phyloP scores from a whole-genome alignment of 179 eudicot genomes.

The Amaranthus tricolor region DNA sequence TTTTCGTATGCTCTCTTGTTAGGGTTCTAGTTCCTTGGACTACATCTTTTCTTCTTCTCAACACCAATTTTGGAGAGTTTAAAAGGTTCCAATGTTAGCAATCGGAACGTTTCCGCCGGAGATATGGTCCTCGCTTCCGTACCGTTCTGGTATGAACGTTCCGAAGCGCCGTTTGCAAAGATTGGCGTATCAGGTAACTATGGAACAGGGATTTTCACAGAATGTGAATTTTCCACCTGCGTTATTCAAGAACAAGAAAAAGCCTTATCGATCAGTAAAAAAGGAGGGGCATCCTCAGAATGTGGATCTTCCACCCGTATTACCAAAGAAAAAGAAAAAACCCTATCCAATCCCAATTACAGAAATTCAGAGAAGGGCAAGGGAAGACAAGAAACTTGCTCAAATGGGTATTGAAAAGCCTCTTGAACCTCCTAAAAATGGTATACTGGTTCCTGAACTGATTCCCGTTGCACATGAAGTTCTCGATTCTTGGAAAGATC shows the following conservation, averaged over 20 bases:
- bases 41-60: too few relatives aligned
- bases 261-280: slow-evolving; percentile 53
- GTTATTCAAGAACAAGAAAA: slow-evolving; percentile 74
- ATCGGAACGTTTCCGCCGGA: too few relatives aligned
- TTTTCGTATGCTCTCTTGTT: too few relatives aligned
- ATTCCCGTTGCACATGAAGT: slow-evolving; percentile 88
- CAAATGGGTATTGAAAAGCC: slow-evolving; percentile 75
- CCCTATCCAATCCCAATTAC: slow-evolving; percentile 83
- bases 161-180: too few relatives aligned
- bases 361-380: slow-evolving; percentile 55
- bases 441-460: slow-evolving; percentile 67
- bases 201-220: slow-evolving; percentile 34
- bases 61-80: too few relatives aligned
- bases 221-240: slow-evolving; percentile 76
- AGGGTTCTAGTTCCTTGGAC: too few relatives aligned
- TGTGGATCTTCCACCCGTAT: slow-evolving; percentile 81
- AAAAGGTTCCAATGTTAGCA: too few relatives aligned
- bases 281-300: slow-evolving; percentile 53
- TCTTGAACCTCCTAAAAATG: slow-evolving; percentile 90
- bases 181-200: too few relatives aligned
- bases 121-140: too few relatives aligned
- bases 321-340: slow-evolving; percentile 82
- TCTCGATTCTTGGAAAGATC: slow-evolving; percentile 71
- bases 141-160: too few relatives aligned
- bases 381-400: slow-evolving; percentile 80